phyloP scores from a whole-genome alignment of 1,284 basidiomycete genomes.

The Schizophyllum commune region DNA sequence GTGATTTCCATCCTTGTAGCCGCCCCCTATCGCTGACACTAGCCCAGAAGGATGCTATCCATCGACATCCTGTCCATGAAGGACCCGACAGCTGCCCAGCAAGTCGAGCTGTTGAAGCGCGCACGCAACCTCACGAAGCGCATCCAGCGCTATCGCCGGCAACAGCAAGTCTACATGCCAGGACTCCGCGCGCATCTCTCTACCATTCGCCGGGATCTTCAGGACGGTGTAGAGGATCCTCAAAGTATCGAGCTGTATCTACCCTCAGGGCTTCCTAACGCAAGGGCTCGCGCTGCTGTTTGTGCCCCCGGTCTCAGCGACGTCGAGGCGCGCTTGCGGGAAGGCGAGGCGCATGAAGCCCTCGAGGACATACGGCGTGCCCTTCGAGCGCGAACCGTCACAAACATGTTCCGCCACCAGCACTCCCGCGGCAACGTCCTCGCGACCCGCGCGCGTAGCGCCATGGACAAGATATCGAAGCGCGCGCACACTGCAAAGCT shows the following conservation, averaged over 20 bases:
- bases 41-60: too few species aligned
- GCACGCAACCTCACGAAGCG: not conserved
- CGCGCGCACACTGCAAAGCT: constrained; percentile 1
- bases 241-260: not conserved
- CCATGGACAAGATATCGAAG: not conserved
- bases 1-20: too few species aligned
- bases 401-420: not conserved
- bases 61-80: too few species aligned
- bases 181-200: not conserved
- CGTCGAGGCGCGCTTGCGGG: not conserved
- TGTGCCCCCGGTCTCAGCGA: not conserved
- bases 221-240: too few species aligned
- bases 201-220: not conserved
- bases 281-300: not conserved
- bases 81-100: not conserved
- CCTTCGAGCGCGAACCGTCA: not conserved
- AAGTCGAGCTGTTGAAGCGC: not conserved
- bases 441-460: constrained; percentile 18
- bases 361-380: not conserved
- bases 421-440: constrained; percentile 17
- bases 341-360: not conserved
- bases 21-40: too few species aligned
- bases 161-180: not conserved
- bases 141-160: not conserved
- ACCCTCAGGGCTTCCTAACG: not conserved